These are phyloP conservation scores for Boehmeria nivea DNA, from an alignment of 306 rosid genomes.

Conservation along the genomic window DNA sequence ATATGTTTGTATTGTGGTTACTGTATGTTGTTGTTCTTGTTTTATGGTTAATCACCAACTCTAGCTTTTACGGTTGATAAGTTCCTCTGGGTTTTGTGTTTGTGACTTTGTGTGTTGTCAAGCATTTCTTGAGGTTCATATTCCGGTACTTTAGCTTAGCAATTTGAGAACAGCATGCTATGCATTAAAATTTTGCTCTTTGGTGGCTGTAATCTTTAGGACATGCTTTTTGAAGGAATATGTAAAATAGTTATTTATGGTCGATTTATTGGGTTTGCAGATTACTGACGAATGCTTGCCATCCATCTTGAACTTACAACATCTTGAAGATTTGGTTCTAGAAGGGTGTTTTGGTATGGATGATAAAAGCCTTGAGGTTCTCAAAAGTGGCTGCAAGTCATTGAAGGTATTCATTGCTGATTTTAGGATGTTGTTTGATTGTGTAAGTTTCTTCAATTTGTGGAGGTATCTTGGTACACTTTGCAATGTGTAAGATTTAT, in stretches of 20 bases:
- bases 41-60: no score
- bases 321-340: constrained; percentile 78
- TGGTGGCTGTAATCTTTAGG: neutral
- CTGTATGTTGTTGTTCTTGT: no score
- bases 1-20: no score
- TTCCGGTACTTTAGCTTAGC: no score
- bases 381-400: constrained; percentile 66
- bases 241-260: neutral
- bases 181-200: no score
- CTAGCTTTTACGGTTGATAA: no score
- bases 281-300: constrained; percentile 79
- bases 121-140: no score
- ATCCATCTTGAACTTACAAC: constrained; percentile 58
- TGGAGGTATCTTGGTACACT: neutral
- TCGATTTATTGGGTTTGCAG: constrained; percentile 35
- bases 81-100: no score
- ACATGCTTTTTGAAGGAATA: neutral
- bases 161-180: no score
- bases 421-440: constrained; percentile 2
- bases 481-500: no score
- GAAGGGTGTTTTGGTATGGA: constrained; percentile 90
- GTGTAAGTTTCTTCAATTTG: neutral
- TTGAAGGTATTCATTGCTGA: constrained; percentile 55
- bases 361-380: constrained; percentile 51
- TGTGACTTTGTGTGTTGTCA: no score